Conservation (phyloP, 495 filamentous ascomycete species). For the Tuber borchii region DNA sequence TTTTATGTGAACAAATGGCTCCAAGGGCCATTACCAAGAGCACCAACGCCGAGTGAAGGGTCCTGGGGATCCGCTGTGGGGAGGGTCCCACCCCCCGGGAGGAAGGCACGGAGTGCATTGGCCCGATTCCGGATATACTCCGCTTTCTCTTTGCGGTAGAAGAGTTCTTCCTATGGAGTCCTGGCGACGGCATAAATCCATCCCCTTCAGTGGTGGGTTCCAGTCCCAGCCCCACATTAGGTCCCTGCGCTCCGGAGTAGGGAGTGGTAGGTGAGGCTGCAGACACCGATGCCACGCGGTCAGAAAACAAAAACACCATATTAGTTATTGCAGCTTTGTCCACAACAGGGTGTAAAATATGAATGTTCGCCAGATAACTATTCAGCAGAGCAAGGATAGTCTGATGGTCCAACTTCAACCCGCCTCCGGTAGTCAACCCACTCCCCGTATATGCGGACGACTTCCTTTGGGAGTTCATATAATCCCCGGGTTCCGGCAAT, state of each 20-base stretch:
- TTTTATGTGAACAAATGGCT: slow-evolving; percentile 61
- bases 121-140: slow-evolving; percentile 33
- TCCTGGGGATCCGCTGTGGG: slow-evolving; percentile 37
- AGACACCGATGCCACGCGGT: slow-evolving; percentile 30
- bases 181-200: slow-evolving; percentile 29
- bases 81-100: slow-evolving; percentile 17
- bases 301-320: slow-evolving; percentile 51
- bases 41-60: slow-evolving; percentile 67
- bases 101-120: slow-evolving; percentile 17
- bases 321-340: slow-evolving; percentile 49
- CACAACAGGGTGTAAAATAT: slow-evolving; percentile 86
- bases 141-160: slow-evolving; percentile 39
- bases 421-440: slow-evolving; percentile 47
- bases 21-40: slow-evolving; percentile 79
- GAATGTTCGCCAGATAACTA: slow-evolving; percentile 72
- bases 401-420: slow-evolving; percentile 57
- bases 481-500: slow-evolving; percentile 19
- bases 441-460: slow-evolving; percentile 17
- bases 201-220: slow-evolving; percentile 32
- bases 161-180: slow-evolving; percentile 30
- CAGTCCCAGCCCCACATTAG: slow-evolving; percentile 24
- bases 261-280: slow-evolving; percentile 28
- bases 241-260: slow-evolving; percentile 26
- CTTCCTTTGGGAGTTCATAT: slow-evolving; percentile 18
- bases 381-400: slow-evolving; percentile 59